Percentiles rank a stretch among this genome's conserved stretches.
Evolutionary conservation across 140 eudicot species (phyloP).

Genomic region (Ambrosia hybrid): DNA sequence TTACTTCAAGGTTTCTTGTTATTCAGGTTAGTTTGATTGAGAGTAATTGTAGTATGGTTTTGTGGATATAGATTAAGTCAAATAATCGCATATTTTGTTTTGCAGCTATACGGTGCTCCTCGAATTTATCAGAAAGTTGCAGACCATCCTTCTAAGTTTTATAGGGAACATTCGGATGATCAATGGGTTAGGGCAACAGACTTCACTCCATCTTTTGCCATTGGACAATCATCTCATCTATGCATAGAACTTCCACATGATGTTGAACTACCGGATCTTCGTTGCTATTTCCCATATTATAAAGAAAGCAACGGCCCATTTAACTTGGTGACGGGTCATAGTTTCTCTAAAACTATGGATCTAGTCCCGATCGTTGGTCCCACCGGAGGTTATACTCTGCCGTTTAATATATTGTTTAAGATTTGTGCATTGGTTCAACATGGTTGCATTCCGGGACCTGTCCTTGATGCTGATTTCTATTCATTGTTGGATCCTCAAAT

Average conservation of each 20-base stretch:
- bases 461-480: slow-evolving; percentile 49
- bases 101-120: slow-evolving; percentile 74
- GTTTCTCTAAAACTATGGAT: slow-evolving; percentile 44
- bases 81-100: neutral
- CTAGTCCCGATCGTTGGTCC: slow-evolving; percentile 79
- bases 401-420: slow-evolving; percentile 58
- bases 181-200: slow-evolving; percentile 84
- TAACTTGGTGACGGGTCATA: slow-evolving; percentile 34
- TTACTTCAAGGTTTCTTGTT: slow-evolving; percentile 39
- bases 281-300: slow-evolving; percentile 47
- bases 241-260: slow-evolving; percentile 63
- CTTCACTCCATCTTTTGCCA: slow-evolving; percentile 56
- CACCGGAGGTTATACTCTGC: slow-evolving; percentile 41
- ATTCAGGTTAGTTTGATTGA: slow-evolving; percentile 53
- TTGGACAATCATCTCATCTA: slow-evolving; percentile 80
- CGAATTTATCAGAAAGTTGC: slow-evolving; percentile 56
- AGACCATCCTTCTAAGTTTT: slow-evolving; percentile 33
- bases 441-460: slow-evolving; percentile 83
- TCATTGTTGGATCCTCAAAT: slow-evolving; percentile 61
- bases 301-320: slow-evolving; percentile 47
- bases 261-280: slow-evolving; percentile 50
- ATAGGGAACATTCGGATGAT: slow-evolving; percentile 57
- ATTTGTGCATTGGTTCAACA: slow-evolving; percentile 67
- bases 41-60: no score
- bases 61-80: no score